Evolutionary conservation across 192 early-diverging fungal genomes (phyloP).

Genomic region (Hyaloraphidium curvatum): DNA sequence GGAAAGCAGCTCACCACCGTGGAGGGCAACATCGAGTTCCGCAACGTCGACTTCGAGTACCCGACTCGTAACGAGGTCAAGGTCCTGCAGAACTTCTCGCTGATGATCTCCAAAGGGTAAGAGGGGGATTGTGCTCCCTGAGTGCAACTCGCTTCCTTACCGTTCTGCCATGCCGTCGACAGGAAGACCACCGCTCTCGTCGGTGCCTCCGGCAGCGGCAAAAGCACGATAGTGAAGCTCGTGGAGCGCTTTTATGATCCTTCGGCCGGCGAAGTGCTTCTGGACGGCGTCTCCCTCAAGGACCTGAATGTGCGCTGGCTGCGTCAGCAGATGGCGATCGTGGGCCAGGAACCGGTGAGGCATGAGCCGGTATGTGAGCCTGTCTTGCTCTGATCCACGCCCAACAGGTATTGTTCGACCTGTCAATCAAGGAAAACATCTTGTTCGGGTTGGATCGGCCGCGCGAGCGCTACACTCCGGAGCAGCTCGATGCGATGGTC

Average conservation of each 20-base stretch:
- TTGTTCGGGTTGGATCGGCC: constrained; percentile 25
- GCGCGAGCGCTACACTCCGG: too few species aligned
- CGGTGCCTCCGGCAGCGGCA: constrained; percentile 69
- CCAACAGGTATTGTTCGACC: constrained; percentile 73
- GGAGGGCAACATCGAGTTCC: constrained; percentile 50
- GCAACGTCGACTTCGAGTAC: constrained; percentile 61
- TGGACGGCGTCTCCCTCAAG: constrained; percentile 61
- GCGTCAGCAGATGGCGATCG: constrained; percentile 70
- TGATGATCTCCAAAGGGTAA: too few species aligned
- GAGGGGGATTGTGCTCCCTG: too few species aligned
- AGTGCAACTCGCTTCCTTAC: too few species aligned
- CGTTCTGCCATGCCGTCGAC: too few species aligned
- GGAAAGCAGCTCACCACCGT: constrained; percentile 7
- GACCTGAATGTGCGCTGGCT: constrained; percentile 64
- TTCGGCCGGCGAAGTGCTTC: constrained; percentile 24
- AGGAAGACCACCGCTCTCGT: constrained; percentile 85
- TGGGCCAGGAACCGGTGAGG: constrained; percentile 81
- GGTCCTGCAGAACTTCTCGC: constrained; percentile 50
- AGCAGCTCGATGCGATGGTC: constrained; percentile 6
- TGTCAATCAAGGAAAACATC: constrained; percentile 66
- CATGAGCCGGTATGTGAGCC: too few species aligned
- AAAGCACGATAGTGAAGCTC: constrained; percentile 66
- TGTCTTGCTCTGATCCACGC: neutral
- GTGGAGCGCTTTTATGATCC: constrained; percentile 73
- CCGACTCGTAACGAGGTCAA: constrained; percentile 64